Conservation (phyloP, 1,284 basidiomycete species). For the Ceratobasidium sp. region DNA sequence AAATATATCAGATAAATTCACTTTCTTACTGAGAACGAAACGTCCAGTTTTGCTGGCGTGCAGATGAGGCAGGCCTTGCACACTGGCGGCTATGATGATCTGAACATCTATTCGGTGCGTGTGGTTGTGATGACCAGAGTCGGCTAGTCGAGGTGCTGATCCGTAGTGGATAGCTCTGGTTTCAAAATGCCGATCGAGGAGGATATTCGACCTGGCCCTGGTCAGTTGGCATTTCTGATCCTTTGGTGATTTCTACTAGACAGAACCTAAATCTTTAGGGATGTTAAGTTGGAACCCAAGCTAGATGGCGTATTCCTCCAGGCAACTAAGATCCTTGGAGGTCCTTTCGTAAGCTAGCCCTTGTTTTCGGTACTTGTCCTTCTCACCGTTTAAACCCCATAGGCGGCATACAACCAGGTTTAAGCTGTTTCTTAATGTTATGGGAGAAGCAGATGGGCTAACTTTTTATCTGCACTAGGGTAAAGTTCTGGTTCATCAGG, state of each 20-base stretch:
- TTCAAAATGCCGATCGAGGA: not conserved
- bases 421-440: no score
- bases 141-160: no score
- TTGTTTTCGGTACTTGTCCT: no score
- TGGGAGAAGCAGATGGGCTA: no score
- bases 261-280: not conserved
- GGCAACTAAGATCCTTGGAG: not conserved
- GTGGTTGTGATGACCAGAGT: no score
- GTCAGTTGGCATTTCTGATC: not conserved
- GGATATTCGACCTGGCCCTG: conserved; percentile 4
- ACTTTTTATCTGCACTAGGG: no score
- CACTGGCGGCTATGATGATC: not conserved
- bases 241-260: no score
- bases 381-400: no score
- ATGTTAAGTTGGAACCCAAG: not conserved
- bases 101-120: conserved; percentile 9
- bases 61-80: not conserved
- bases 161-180: not conserved
- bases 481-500: no score
- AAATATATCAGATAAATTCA: no score
- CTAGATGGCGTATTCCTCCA: conserved; percentile 7
- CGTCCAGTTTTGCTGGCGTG: not conserved
- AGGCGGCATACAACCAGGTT: no score
- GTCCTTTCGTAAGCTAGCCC: not conserved
- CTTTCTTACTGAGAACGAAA: no score